phyloP scores from a whole-genome alignment of 139 green algal genomes.

The Tetratostichococcus sp. region DNA sequence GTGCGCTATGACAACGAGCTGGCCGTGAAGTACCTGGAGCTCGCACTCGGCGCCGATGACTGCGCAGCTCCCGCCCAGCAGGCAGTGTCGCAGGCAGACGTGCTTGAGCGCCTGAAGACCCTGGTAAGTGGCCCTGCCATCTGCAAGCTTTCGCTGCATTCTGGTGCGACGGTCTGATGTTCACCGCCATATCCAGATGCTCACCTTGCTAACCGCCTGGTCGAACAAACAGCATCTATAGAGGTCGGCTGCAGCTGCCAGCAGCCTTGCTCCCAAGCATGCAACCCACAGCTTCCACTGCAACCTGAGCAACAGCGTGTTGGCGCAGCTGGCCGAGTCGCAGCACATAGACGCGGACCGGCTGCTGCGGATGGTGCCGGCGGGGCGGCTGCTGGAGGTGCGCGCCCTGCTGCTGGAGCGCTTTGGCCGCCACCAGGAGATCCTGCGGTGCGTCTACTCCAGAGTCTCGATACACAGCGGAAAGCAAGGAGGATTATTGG shows the following conservation, averaged over 20 bases:
- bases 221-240: too few species aligned
- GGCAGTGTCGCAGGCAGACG: neutral
- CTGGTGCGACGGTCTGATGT: too few species aligned
- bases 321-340: conserved; percentile 25
- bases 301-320: too few species aligned
- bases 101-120: neutral
- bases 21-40: conserved; percentile 70
- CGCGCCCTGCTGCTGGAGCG: conserved; percentile 75
- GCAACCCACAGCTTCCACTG: too few species aligned
- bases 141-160: too few species aligned
- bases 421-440: conserved; percentile 65
- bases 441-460: conserved; percentile 36
- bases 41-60: too few species aligned
- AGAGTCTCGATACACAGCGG: too few species aligned
- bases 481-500: too few species aligned
- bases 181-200: too few species aligned
- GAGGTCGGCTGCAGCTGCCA: too few species aligned
- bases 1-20: conserved; percentile 67
- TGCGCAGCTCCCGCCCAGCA: neutral
- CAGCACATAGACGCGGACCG: conserved; percentile 60
- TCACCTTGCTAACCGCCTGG: too few species aligned
- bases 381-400: conserved; percentile 56
- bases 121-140: neutral
- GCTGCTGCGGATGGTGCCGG: conserved; percentile 62
- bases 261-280: too few species aligned